phyloP scores from a whole-genome alignment of 1,284 basidiomycete species.

The Amylostereum areolatum region DNA sequence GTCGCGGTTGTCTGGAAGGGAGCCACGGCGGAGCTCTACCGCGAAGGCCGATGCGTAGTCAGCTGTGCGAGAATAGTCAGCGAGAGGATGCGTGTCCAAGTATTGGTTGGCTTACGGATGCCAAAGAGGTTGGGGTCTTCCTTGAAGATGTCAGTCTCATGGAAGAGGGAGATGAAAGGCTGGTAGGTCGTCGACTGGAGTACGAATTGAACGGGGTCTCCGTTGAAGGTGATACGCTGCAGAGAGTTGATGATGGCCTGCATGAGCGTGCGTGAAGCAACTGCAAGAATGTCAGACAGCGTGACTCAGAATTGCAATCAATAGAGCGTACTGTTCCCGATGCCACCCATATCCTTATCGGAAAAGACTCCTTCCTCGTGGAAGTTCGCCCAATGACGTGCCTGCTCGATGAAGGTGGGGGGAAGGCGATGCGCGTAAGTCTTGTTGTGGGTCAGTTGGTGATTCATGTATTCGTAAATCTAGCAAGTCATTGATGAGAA shows the following conservation, averaged over 20 bases:
- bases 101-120: slow-evolving; percentile 44
- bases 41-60: slow-evolving; percentile 74
- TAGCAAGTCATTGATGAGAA: slow-evolving; percentile 18
- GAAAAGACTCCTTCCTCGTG: slow-evolving; percentile 79
- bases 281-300: slow-evolving; percentile 28
- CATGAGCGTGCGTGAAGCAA: slow-evolving; percentile 75
- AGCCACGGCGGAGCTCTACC: slow-evolving; percentile 72
- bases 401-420: slow-evolving; percentile 63
- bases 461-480: slow-evolving; percentile 75
- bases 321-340: slow-evolving; percentile 62
- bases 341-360: slow-evolving; percentile 48
- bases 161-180: slow-evolving; percentile 83
- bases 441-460: slow-evolving; percentile 73
- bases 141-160: slow-evolving; percentile 59
- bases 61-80: slow-evolving; percentile 33
- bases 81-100: slow-evolving; percentile 7
- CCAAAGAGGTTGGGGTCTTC: slow-evolving; percentile 52
- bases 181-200: slow-evolving; percentile 76
- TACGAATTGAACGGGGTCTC: slow-evolving; percentile 72
- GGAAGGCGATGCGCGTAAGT: slow-evolving; percentile 70
- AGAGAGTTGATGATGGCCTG: slow-evolving; percentile 66
- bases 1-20: slow-evolving; percentile 68
- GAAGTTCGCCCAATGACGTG: slow-evolving; percentile 66
- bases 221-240: slow-evolving; percentile 71
- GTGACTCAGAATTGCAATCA: not conserved